Evolutionary conservation across 495 filamentous ascomycete species (phyloP).

Genomic region (Penicillium dipodomyicola): DNA sequence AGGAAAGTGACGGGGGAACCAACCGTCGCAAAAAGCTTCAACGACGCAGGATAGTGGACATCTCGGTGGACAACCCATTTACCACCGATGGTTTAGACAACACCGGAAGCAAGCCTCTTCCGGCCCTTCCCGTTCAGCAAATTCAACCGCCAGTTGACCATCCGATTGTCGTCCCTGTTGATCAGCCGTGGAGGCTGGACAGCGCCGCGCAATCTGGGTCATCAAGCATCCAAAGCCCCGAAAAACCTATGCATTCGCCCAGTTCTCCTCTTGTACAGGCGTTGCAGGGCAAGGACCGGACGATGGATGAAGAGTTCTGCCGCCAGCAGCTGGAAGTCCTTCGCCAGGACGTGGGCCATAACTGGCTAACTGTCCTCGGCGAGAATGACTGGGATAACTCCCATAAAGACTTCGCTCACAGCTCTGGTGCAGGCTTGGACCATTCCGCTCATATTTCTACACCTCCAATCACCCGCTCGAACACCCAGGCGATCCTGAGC

Average conservation of each 20-base stretch:
- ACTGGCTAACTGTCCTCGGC: slow-evolving; percentile 80
- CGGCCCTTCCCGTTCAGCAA: slow-evolving; percentile 33
- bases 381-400: slow-evolving; percentile 65
- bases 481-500: slow-evolving; percentile 52
- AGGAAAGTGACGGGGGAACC: slow-evolving; percentile 36
- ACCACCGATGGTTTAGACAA: slow-evolving; percentile 34
- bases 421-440: slow-evolving; percentile 34
- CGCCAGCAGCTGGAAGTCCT: slow-evolving; percentile 81
- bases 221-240: slow-evolving; percentile 27
- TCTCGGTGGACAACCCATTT: slow-evolving; percentile 62
- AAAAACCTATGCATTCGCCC: slow-evolving; percentile 18
- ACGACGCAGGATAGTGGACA: slow-evolving; percentile 79
- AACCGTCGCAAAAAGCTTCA: slow-evolving; percentile 50
- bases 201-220: slow-evolving; percentile 34
- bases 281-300: slow-evolving; percentile 51
- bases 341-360: slow-evolving; percentile 75
- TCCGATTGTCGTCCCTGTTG: slow-evolving; percentile 30
- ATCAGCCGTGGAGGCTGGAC: slow-evolving; percentile 39
- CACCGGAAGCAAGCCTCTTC: slow-evolving; percentile 31
- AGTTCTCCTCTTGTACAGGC: slow-evolving; percentile 21
- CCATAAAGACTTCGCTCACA: slow-evolving; percentile 33
- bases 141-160: slow-evolving; percentile 32
- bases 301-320: slow-evolving; percentile 72
- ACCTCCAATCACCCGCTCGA: slow-evolving; percentile 36
- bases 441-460: slow-evolving; percentile 40